Percentiles rank a stretch among this genome's conserved stretches.
Evolutionary conservation across 805 yeast genomes (phyloP).

Genomic region (Metschnikowia noctiluminum): DNA sequence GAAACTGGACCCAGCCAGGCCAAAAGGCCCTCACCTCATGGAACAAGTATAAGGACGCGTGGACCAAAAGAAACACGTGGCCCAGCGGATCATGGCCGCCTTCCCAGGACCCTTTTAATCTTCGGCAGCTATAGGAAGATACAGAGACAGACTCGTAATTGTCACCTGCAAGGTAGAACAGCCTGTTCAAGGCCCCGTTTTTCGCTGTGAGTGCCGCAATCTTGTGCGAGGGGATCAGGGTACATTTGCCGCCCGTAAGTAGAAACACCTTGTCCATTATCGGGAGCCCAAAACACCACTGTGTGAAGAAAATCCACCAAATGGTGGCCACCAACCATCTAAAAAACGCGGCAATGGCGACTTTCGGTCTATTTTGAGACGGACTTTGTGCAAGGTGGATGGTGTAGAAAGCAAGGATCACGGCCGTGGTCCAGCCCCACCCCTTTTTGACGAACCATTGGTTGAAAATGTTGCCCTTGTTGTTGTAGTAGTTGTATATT

Average conservation of each 20-base stretch:
- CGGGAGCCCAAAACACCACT: conserved; percentile 82
- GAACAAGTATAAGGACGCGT: conserved; percentile 60
- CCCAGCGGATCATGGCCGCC: conserved; percentile 99
- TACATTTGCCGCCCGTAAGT: conserved; percentile 80
- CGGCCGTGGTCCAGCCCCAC: conserved; percentile 80
- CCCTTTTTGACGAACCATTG: conserved; percentile 79
- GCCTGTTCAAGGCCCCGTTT: neutral
- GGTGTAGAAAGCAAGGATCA: conserved; percentile 26
- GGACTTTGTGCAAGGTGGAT: conserved; percentile 5
- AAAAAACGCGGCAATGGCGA: conserved; percentile 21
- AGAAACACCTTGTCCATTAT: conserved; percentile 83
- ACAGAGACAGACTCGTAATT: conserved; percentile 20
- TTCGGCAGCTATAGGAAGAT: conserved; percentile 34
- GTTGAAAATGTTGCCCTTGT: conserved; percentile 71
- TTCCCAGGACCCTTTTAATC: conserved; percentile 55
- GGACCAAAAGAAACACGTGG: conserved; percentile 76
- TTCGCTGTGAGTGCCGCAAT: conserved; percentile 1
- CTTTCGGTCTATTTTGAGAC: neutral
- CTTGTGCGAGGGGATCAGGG: conserved; percentile 17
- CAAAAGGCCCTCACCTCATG: conserved; percentile 53
- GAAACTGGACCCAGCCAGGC: conserved; percentile 22
- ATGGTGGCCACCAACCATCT: conserved; percentile 55
- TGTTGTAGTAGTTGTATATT: conserved; percentile 48
- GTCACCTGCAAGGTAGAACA: conserved; percentile 8
- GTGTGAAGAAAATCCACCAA: conserved; percentile 88